Evolutionary conservation across 306 rosid genomes (phyloP), one percentile per base, ranked within the genome.

Genomic region (Rosa lucieae): DNA sequence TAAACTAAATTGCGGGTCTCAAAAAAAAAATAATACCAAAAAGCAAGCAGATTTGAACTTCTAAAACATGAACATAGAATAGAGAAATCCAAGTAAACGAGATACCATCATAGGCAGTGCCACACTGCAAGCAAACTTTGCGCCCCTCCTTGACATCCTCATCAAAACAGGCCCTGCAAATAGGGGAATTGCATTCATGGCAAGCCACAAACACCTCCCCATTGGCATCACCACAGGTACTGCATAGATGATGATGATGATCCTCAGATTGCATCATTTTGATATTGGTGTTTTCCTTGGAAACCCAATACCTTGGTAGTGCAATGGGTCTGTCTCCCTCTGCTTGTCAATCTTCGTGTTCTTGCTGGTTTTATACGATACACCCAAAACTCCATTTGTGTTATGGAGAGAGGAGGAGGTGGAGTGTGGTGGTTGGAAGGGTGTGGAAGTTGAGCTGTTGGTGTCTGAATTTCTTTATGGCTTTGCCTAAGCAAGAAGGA

Each of bases 191-290:
- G 72, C 99, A 95, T 26, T 84, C 93, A 63, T 91, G 97, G 78
- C 99, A 95, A 48, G 92, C 97, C 84, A 93, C 91, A 75, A 95
- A 93, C 66, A 84, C 83, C 69, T 95, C 93, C 5, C 93, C 97
- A 84, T 88, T 91, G 77, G 88, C 90, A 82, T 90, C 98, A 77
- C 99, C 98, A 51, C 99, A 95, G 40, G 90, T 87, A 80, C 85
- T 85, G 92, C 99, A 95, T 17, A 84, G 44, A 53, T 89, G 97
- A 23, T 26, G 65, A 48, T 89, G 97, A 23, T 62, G 40, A 86
- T 84, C 84, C 77, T 85, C 92, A 59, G 99, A 86, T 51, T 90
- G 92, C 98, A 95, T 93, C 98, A 95, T 95, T 65, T 82, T 87
- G 42, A 32, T 32, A 52, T 74, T 11, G 74, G 78, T 58, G 4